These are phyloP conservation scores for Cyamopsis tetragonoloba DNA, from an alignment of 306 rosid genomes.

Conservation along the genomic window DNA sequence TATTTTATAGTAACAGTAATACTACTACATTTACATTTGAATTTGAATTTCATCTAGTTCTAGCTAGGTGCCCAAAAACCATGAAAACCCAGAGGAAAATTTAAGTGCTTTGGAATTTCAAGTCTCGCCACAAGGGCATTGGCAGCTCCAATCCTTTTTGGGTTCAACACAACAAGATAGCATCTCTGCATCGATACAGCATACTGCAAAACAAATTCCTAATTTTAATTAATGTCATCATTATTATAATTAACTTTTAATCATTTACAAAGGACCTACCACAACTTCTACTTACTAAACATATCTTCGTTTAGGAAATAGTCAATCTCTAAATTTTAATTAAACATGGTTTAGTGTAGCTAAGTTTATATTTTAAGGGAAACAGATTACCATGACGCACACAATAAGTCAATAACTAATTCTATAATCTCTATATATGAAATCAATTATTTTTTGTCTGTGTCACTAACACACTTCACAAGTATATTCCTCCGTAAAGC, in stretches of 20 bases:
- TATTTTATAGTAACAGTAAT: background rate
- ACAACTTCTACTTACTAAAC: background rate
- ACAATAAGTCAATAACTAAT: too few relatives aligned
- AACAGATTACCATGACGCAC: background rate
- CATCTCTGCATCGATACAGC: constrained; percentile 81
- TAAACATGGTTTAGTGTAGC: background rate
- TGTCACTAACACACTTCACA: background rate
- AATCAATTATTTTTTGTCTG: background rate
- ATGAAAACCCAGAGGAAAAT: constrained; percentile 83
- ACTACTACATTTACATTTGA: too few relatives aligned
- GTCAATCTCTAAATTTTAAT: background rate
- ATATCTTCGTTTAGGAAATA: background rate
- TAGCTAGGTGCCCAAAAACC: constrained; percentile 69
- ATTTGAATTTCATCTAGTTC: constrained; percentile 7
- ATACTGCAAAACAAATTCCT: constrained; percentile 62
- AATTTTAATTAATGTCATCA: background rate
- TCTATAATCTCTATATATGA: too few relatives aligned
- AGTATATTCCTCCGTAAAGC: background rate
- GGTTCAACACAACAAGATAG: constrained; percentile 57
- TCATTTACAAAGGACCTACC: background rate
- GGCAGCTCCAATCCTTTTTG: constrained; percentile 55
- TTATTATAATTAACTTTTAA: background rate
- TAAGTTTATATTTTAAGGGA: background rate
- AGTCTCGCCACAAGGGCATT: constrained; percentile 71
- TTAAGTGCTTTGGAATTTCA: constrained; percentile 74